These are phyloP conservation scores for Juglanconis juglandina DNA, from an alignment of 2,329 filamentous ascomycete species.

Conservation along the genomic window DNA sequence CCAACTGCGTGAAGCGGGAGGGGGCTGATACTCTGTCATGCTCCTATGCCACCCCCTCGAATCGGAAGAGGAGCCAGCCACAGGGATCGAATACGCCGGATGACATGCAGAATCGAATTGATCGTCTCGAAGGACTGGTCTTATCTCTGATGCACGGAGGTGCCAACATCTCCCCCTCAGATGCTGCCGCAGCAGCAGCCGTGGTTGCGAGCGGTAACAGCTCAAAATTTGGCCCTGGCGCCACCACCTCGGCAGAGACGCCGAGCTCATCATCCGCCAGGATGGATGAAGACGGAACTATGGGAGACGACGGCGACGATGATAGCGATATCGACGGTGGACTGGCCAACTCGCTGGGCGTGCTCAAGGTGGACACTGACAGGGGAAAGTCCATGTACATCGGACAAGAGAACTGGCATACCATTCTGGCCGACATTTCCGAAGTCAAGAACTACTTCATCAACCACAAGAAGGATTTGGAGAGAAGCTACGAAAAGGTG, in stretches of 20 bases:
- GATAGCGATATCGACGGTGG: conserved; percentile 69
- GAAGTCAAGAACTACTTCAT: conserved; percentile 92
- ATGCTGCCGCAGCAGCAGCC: conserved; percentile 30
- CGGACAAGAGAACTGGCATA: conserved; percentile 80
- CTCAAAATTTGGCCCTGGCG: conserved; percentile 31
- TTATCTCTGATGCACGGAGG: conserved; percentile 92
- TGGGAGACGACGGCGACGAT: conserved; percentile 50
- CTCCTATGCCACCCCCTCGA: conserved; percentile 71
- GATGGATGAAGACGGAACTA: conserved; percentile 54
- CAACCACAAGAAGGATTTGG: conserved; percentile 82
- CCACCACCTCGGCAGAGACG: conserved; percentile 32
- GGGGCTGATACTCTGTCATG: conserved; percentile 77
- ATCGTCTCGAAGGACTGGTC: conserved; percentile 87
- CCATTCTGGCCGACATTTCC: conserved; percentile 74
- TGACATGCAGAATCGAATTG: conserved; percentile 98
- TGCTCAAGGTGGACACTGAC: conserved; percentile 75
- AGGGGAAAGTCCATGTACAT: conserved; percentile 78
- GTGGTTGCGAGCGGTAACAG: conserved; percentile 24
- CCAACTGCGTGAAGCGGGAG: conserved; percentile 91
- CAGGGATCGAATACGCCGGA: conserved; percentile 64
- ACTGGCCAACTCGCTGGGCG: conserved; percentile 69
- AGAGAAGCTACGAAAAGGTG: conserved; percentile 75
- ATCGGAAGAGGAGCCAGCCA: conserved; percentile 70
- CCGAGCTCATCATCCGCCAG: conserved; percentile 44
- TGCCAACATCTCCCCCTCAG: conserved; percentile 40